These are phyloP conservation scores for Calocera viscosa DNA, from an alignment of 768 basidiomycete genomes.

Conservation along the genomic window DNA sequence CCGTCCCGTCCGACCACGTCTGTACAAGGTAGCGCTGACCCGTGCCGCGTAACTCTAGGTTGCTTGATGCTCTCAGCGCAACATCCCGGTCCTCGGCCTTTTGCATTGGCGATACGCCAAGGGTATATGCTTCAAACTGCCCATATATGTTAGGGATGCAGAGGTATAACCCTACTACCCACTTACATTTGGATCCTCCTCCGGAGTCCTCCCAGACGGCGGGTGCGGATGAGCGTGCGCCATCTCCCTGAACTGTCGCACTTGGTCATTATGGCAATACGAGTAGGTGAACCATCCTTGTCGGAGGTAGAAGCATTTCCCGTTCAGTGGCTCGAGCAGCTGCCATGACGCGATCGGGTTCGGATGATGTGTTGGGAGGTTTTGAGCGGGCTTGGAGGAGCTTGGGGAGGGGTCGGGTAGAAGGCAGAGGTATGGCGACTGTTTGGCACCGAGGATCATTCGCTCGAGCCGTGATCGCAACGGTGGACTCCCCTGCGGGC, in stretches of 20 bases:
- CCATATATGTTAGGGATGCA: constrained; percentile 19
- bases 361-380: constrained; percentile 36
- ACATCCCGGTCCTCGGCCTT: constrained; percentile 43
- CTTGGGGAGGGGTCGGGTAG: constrained; percentile 50
- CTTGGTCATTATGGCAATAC: constrained; percentile 88
- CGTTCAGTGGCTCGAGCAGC: constrained; percentile 63
- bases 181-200: constrained; percentile 74
- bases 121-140: constrained; percentile 26
- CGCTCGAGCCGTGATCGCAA: constrained; percentile 37
- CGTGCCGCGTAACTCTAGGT: constrained; percentile 64
- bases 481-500: neutral
- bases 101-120: constrained; percentile 42
- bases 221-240: constrained; percentile 48
- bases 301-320: constrained; percentile 61
- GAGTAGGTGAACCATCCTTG: constrained; percentile 97
- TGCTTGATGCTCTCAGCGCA: constrained; percentile 35
- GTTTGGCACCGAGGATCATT: constrained; percentile 58
- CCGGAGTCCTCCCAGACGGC: constrained; percentile 62
- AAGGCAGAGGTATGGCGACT: constrained; percentile 57
- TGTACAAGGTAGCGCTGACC: constrained; percentile 88
- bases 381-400: constrained; percentile 37
- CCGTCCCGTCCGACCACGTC: constrained; percentile 72
- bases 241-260: constrained; percentile 89
- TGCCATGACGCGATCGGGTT: constrained; percentile 71
- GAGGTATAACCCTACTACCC: constrained; percentile 19